These are phyloP conservation scores for Pythium apleroticum DNA, from an alignment of 352 stramenopile species.

Conservation along the genomic window DNA sequence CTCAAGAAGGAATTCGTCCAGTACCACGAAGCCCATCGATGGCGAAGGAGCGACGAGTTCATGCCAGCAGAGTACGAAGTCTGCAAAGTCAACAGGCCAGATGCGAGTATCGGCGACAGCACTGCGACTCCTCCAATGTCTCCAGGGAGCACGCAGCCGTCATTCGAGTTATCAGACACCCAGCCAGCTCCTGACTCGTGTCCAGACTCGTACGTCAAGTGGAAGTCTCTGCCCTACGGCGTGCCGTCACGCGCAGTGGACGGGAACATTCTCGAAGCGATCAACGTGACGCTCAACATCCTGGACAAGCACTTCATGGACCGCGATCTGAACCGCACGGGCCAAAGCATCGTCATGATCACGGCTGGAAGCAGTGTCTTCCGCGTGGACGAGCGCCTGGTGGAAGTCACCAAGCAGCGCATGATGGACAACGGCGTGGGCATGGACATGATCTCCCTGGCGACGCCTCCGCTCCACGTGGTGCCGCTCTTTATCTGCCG, in stretches of 20 bases:
- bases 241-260: constrained; percentile 91
- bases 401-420: constrained; percentile 96
- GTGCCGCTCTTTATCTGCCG: constrained; percentile 97
- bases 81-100: constrained; percentile 18
- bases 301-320: constrained; percentile 99
- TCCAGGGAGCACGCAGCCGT: background rate
- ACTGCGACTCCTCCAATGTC: background rate
- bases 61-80: constrained; percentile 61
- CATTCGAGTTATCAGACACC: background rate
- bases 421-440: constrained; percentile 99
- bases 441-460: constrained; percentile 97
- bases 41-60: constrained; percentile 51
- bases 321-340: constrained; percentile 93
- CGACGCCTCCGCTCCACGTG: constrained; percentile 94
- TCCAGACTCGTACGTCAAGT: constrained; percentile 43
- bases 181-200: background rate
- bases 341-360: constrained; percentile 96
- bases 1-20: constrained; percentile 95
- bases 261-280: constrained; percentile 97
- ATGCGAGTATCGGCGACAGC: background rate
- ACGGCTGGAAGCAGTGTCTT: constrained; percentile 96
- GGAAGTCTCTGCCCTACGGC: constrained; percentile 58
- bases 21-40: constrained; percentile 86
- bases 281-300: constrained; percentile 98
- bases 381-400: constrained; percentile 91